A percentile compares a stretch with the other conserved stretches of the same genome.
Conservation (phyloP, 2,329 filamentous ascomycete genomes). For the Metarhizium humberi region DNA sequence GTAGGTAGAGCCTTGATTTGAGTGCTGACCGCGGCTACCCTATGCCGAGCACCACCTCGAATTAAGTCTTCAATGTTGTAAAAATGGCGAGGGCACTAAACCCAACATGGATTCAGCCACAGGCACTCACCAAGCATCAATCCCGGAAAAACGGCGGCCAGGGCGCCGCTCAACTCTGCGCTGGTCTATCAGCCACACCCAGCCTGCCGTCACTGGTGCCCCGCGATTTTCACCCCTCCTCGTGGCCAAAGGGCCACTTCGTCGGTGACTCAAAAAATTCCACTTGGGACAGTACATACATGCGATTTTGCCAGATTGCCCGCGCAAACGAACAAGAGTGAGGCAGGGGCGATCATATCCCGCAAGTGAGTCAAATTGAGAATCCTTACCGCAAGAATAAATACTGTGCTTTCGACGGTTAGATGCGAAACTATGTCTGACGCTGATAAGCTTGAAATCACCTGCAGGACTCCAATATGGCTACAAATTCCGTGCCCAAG, state of each 20-base stretch:
- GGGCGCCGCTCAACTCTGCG: background rate
- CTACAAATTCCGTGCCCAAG: slow-evolving; percentile 30
- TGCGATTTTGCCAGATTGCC: slow-evolving; percentile 10
- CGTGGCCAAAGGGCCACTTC: slow-evolving; percentile 1
- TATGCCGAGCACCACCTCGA: no score
- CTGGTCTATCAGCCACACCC: slow-evolving; percentile 8
- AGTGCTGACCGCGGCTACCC: no score
- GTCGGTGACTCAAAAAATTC: slow-evolving; percentile 19
- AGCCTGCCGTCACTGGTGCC: slow-evolving; percentile 15
- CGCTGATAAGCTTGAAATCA: background rate
- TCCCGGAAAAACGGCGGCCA: background rate
- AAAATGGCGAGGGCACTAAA: no score
- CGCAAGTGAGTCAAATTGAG: slow-evolving; percentile 5
- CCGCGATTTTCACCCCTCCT: slow-evolving; percentile 29
- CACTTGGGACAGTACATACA: background rate
- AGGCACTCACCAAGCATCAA: no score
- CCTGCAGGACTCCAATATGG: slow-evolving; percentile 26
- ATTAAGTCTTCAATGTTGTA: no score
- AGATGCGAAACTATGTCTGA: background rate
- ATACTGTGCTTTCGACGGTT: background rate
- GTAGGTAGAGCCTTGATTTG: no score
- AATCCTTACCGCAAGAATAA: background rate
- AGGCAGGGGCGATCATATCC: slow-evolving; percentile 5
- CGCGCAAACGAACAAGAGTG: slow-evolving; percentile 2
- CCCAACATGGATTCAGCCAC: no score